phyloP scores from a whole-genome alignment of 2,329 filamentous ascomycete genomes.

The Hypoxylon sp. region DNA sequence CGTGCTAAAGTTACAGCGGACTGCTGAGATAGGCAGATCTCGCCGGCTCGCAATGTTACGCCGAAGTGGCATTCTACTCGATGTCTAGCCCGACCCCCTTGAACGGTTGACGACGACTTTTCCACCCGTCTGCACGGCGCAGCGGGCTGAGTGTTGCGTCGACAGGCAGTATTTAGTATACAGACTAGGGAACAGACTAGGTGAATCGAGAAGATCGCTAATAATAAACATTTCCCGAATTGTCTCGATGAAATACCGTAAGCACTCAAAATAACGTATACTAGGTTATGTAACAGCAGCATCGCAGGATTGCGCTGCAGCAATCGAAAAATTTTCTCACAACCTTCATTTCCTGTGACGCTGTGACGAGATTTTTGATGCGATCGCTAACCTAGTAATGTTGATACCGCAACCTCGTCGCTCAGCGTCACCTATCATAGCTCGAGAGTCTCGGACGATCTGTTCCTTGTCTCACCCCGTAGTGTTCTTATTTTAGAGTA shows the following conservation, averaged over 20 bases:
- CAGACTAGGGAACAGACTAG: background rate
- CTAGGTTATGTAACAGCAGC: constrained; percentile 38
- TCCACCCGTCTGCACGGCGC: constrained; percentile 4
- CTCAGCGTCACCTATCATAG: constrained; percentile 2
- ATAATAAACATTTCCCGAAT: constrained; percentile 39
- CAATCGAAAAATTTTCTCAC: constrained; percentile 14
- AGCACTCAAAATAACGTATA: constrained; percentile 43
- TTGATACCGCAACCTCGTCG: constrained; percentile 17
- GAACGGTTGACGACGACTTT: constrained; percentile 29
- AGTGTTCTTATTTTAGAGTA: background rate
- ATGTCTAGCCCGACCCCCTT: constrained; percentile 41
- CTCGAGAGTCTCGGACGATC: constrained; percentile 6
- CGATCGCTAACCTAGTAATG: constrained; percentile 15
- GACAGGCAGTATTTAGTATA: constrained; percentile 22
- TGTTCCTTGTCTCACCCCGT: constrained; percentile 1
- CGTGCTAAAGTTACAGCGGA: constrained; percentile 38
- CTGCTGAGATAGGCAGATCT: constrained; percentile 46
- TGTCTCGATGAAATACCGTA: constrained; percentile 38
- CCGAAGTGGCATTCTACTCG: constrained; percentile 37
- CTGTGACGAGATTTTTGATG: constrained; percentile 39
- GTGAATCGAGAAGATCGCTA: constrained; percentile 38
- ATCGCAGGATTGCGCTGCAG: constrained; percentile 39
- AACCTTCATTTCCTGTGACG: constrained; percentile 38
- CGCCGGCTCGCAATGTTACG: constrained; percentile 42
- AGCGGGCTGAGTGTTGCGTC: constrained; percentile 33